These are phyloP conservation scores for Penicillium riverlandense DNA, from an alignment of 495 filamentous ascomycete genomes.

Conservation along the genomic window DNA sequence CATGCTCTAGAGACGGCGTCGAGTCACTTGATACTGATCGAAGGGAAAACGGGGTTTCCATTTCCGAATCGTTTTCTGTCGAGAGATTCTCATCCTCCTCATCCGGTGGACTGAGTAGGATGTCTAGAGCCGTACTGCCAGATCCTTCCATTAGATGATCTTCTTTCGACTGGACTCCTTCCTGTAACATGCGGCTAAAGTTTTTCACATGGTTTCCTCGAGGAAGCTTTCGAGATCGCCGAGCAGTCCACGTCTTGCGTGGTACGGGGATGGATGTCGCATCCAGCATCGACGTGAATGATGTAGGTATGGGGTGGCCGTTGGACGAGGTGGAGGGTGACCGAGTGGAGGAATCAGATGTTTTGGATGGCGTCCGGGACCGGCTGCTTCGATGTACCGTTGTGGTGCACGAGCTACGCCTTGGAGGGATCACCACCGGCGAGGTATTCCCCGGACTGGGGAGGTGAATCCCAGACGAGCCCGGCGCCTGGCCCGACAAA, in stretches of 20 bases:
- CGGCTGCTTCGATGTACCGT: slow-evolving; percentile 14
- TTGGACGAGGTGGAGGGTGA: slow-evolving; percentile 26
- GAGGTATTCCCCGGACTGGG: slow-evolving; percentile 17
- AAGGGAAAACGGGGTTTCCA: slow-evolving; percentile 32
- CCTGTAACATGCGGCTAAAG: slow-evolving; percentile 37
- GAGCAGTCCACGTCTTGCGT: slow-evolving; percentile 23
- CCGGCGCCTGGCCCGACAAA: slow-evolving; percentile 7
- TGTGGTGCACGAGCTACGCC: slow-evolving; percentile 21
- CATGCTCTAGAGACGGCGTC: slow-evolving; percentile 53
- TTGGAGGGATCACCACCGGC: slow-evolving; percentile 40
- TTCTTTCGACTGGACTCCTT: slow-evolving; percentile 27
- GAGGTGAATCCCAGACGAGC: slow-evolving; percentile 10
- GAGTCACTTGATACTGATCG: slow-evolving; percentile 54
- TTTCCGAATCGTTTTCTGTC: slow-evolving; percentile 30
- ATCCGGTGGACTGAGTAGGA: slow-evolving; percentile 41
- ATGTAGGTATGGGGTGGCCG: slow-evolving; percentile 27
- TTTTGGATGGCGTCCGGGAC: slow-evolving; percentile 16
- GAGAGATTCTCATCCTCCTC: slow-evolving; percentile 28
- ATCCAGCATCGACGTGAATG: slow-evolving; percentile 36
- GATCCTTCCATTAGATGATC: slow-evolving; percentile 22
- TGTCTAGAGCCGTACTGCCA: slow-evolving; percentile 29
- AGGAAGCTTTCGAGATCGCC: slow-evolving; percentile 29
- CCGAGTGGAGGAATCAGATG: slow-evolving; percentile 14
- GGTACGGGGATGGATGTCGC: slow-evolving; percentile 39
- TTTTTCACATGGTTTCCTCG: slow-evolving; percentile 38